Evolutionary conservation across 352 stramenopile species (phyloP).

Genomic region (Peronospora destructor): DNA sequence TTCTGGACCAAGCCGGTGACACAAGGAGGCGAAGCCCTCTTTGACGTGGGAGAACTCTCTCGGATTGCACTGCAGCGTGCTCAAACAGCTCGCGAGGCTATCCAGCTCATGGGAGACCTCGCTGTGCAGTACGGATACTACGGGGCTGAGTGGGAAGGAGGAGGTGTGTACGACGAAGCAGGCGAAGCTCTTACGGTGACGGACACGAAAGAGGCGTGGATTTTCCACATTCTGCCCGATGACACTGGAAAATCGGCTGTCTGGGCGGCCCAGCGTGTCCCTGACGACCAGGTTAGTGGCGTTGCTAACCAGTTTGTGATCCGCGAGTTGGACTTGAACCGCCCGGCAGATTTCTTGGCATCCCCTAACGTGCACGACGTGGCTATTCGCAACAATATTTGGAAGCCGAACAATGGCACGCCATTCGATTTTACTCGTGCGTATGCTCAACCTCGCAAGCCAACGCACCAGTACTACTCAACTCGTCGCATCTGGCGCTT

Average conservation of each 20-base stretch:
- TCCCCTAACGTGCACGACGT: slow-evolving; percentile 85
- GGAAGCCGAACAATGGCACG: slow-evolving; percentile 39
- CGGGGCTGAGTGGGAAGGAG: slow-evolving; percentile 76
- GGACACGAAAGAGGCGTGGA: slow-evolving; percentile 89
- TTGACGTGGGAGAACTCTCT: slow-evolving; percentile 84
- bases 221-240: slow-evolving; percentile 94
- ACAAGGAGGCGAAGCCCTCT: slow-evolving; percentile 77
- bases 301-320: slow-evolving; percentile 95
- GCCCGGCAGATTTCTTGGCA: slow-evolving; percentile 83
- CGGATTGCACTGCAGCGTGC: slow-evolving; percentile 85
- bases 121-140: slow-evolving; percentile 91
- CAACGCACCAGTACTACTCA: slow-evolving; percentile 71
- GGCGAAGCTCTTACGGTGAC: slow-evolving; percentile 88
- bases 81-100: slow-evolving; percentile 69
- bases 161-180: slow-evolving; percentile 54
- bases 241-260: slow-evolving; percentile 88
- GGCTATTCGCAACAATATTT: slow-evolving; percentile 79
- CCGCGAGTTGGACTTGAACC: slow-evolving; percentile 68
- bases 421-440: slow-evolving; percentile 87
- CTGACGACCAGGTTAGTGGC: slow-evolving; percentile 71
- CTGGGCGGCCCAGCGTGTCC: slow-evolving; percentile 90
- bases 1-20: slow-evolving; percentile 56
- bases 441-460: slow-evolving; percentile 67
- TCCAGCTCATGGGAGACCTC: slow-evolving; percentile 91
- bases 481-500: slow-evolving; percentile 88